Percentiles rank a stretch among this genome's conserved stretches.
These are phyloP conservation scores for Lolium perenne DNA, from an alignment of 176 grass and related monocot genomes.

Conservation along the genomic window DNA sequence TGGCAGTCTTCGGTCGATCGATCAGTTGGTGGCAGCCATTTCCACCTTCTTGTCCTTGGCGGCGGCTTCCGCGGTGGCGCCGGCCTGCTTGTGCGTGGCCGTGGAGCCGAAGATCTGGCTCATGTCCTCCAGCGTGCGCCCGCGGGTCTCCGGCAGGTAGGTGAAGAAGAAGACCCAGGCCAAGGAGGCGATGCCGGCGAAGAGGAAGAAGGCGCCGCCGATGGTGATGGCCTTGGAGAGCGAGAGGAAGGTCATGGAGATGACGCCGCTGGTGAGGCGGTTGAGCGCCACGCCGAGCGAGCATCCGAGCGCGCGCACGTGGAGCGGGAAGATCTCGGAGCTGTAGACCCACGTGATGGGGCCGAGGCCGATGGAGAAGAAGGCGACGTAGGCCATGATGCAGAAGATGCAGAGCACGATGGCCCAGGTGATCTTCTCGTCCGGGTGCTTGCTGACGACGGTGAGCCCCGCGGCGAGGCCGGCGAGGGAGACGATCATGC, in stretches of 20 bases:
- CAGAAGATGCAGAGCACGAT: slow-evolving; percentile 65
- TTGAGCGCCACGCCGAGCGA: slow-evolving; percentile 66
- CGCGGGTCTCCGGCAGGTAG: slow-evolving; percentile 78
- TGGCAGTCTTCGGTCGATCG: slow-evolving; percentile 41
- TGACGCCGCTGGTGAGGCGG: slow-evolving; percentile 71
- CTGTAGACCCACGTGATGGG: slow-evolving; percentile 87
- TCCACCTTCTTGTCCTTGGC: slow-evolving; percentile 52
- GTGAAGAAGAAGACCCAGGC: slow-evolving; percentile 73
- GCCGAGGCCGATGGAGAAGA: slow-evolving; percentile 87
- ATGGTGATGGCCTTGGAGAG: slow-evolving; percentile 76
- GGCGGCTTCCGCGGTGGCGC: not conserved
- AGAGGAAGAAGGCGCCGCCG: slow-evolving; percentile 85
- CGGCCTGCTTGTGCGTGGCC: not conserved
- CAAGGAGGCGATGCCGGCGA: slow-evolving; percentile 54
- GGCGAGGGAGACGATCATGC: slow-evolving; percentile 60
- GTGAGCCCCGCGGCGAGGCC: slow-evolving; percentile 64
- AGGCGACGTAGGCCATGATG: slow-evolving; percentile 68
- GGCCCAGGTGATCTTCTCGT: slow-evolving; percentile 56
- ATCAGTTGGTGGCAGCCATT: slow-evolving; percentile 47
- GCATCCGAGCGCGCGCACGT: slow-evolving; percentile 69
- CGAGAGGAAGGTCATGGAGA: slow-evolving; percentile 90
- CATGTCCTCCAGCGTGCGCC: slow-evolving; percentile 70
- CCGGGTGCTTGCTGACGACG: slow-evolving; percentile 39
- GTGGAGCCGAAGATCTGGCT: slow-evolving; percentile 59
- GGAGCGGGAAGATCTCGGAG: slow-evolving; percentile 81